Conservation (phyloP, 331 rosid genomes). For the Pyrus hybrid region DNA sequence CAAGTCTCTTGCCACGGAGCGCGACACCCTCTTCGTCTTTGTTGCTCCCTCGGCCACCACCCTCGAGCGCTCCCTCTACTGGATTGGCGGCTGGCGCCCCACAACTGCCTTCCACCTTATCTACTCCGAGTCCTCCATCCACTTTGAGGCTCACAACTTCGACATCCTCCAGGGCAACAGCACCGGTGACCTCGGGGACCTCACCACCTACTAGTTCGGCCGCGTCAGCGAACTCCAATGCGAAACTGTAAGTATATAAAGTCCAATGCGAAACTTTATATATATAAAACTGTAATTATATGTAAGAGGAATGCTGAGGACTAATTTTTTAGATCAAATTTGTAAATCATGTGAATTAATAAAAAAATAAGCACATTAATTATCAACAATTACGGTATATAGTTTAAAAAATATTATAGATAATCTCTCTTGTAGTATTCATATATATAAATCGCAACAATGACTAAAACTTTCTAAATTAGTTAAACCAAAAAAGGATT, state of each 20-base stretch:
- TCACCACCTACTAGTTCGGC: conserved; percentile 59
- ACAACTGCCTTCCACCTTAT: conserved; percentile 76
- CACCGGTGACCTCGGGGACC: conserved; percentile 89
- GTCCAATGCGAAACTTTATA: too few relatives aligned
- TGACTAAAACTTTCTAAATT: neutral
- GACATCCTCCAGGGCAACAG: conserved; percentile 61
- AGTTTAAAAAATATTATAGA: too few relatives aligned
- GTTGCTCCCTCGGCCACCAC: conserved; percentile 67
- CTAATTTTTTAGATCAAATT: too few relatives aligned
- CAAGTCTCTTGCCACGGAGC: conserved; percentile 44
- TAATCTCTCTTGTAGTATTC: too few relatives aligned
- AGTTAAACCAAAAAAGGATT: neutral
- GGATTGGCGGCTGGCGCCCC: conserved; percentile 90
- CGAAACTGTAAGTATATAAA: conserved; percentile 23
- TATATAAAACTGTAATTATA: too few relatives aligned
- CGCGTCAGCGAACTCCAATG: conserved; percentile 69
- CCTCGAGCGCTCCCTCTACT: conserved; percentile 66
- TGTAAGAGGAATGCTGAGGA: too few relatives aligned
- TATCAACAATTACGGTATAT: too few relatives aligned
- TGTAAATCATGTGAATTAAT: too few relatives aligned
- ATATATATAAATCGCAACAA: neutral
- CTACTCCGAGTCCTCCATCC: conserved; percentile 68
- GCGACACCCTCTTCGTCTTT: conserved; percentile 38
- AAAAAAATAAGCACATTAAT: too few relatives aligned
- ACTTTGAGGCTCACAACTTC: conserved; percentile 56